Evolutionary conservation across 306 rosid genomes (phyloP), one percentile per base, ranked within the genome.

Genomic region (Ormosia semicastrata): DNA sequence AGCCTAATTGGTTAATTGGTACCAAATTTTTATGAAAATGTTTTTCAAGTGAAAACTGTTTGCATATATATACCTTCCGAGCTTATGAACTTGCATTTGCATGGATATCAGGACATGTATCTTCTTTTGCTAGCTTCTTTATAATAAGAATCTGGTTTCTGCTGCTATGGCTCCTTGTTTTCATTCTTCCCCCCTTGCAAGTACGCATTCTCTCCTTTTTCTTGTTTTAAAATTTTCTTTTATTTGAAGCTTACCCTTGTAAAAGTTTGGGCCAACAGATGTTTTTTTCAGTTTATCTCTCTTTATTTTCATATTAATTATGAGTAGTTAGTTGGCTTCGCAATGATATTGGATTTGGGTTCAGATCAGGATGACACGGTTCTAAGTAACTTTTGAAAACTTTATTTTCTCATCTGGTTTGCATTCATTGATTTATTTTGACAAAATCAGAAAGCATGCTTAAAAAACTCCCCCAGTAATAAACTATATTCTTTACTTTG

Each of bases 61-160:
- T 66, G 41, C 29, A 33, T 59, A 53, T 67, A 9, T 7, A 8
- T 41, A 7, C 8, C 2, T 53, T 64, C 52, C 34, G 44, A 76
- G 3, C 65, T 29, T 10, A 54, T 62, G 44, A 59, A 73, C 76
- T 83, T 79, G 76, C 77, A 70, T 74, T 83, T 79, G 76, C 77
- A 70, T 74, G 73, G 5, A 24, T 36, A 3, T 37, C 9, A 10
- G 52, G 52, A 46, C 52, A 46, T 46, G 52, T 46, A 7, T 29
- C 49, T 46, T 75, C 58, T 12, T 36, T 62, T 75, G 34, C 13
- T 49, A 53, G 52, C 65, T 82, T 41, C 43, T 70, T 59, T 58
- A 1, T 24, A 8, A 34, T 52, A 29, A 59, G 68, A 50, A 50
- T 46, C 69, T 73, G 75, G 80, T 43, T 78, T 84, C 73, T 40